Evolutionary conservation across 495 filamentous ascomycete species (phyloP).

Genomic region (Podospora fimiseda): DNA sequence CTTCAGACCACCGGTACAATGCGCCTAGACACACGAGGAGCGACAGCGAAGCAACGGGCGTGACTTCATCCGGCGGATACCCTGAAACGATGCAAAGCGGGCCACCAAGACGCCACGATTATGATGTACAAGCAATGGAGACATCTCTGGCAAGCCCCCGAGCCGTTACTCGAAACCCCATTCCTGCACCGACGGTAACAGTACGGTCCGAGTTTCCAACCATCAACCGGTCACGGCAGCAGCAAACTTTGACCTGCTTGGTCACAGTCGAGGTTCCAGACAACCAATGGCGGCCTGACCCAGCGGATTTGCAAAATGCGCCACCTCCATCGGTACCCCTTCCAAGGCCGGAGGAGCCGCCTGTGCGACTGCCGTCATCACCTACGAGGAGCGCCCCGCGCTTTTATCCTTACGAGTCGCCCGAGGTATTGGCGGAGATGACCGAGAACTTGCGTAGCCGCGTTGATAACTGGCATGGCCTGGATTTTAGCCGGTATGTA

Average conservation of each 20-base stretch:
- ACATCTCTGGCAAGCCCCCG: constrained; percentile 72
- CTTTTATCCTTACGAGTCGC: constrained; percentile 54
- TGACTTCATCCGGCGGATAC: constrained; percentile 71
- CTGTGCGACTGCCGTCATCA: constrained; percentile 44
- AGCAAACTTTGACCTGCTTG: constrained; percentile 90
- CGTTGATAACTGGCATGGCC: constrained; percentile 97
- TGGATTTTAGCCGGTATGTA: constrained; percentile 82
- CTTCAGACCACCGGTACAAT: constrained; percentile 55
- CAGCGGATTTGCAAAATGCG: constrained; percentile 68
- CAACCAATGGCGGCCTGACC: constrained; percentile 82
- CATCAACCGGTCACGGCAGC: constrained; percentile 82
- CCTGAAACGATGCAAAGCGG: constrained; percentile 56
- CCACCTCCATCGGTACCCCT: constrained; percentile 46
- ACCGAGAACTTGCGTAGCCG: constrained; percentile 78
- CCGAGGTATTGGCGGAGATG: constrained; percentile 71
- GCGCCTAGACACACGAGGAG: constrained; percentile 68
- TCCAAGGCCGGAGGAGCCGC: constrained; percentile 36
- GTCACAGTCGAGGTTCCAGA: constrained; percentile 93
- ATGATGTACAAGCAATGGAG: constrained; percentile 95
- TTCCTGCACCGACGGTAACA: constrained; percentile 82
- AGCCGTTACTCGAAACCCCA: constrained; percentile 73
- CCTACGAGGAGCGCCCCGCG: constrained; percentile 45
- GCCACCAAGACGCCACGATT: constrained; percentile 73
- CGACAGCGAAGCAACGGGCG: constrained; percentile 60
- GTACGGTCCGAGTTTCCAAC: constrained; percentile 97